These are phyloP conservation scores for Aristolochia contorta DNA, from an alignment of 164 flowering plant species.

Conservation along the genomic window DNA sequence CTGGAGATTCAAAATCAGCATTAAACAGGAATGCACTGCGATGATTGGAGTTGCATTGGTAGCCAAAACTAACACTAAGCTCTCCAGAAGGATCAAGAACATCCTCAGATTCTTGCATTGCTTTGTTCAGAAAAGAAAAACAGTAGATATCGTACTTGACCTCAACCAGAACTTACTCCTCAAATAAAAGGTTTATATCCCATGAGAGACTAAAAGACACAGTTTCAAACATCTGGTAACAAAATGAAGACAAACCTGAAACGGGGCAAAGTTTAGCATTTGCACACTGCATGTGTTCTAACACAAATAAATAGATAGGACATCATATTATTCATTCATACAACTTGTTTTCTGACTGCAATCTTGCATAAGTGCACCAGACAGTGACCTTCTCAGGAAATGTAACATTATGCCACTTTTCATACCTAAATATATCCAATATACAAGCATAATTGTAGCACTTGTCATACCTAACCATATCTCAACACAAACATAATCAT, in stretches of 20 bases:
- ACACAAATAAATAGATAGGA: background rate
- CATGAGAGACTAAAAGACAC: constrained; percentile 5
- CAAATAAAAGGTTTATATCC: constrained; percentile 2
- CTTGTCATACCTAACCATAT: too few relatives aligned
- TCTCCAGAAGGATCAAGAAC: constrained; percentile 11
- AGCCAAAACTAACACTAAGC: constrained; percentile 26
- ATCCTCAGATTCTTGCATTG: constrained; percentile 11
- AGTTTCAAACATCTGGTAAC: constrained; percentile 12
- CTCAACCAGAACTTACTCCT: constrained; percentile 5
- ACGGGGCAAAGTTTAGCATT: background rate
- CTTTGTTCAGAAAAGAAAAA: constrained; percentile 1
- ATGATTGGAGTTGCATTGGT: constrained; percentile 15
- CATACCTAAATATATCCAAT: background rate
- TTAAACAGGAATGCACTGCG: constrained; percentile 3
- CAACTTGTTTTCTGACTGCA: background rate
- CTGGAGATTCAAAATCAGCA: constrained; percentile 9
- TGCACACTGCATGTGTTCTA: background rate
- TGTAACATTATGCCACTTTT: background rate
- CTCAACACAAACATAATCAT: too few relatives aligned
- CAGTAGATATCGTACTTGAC: constrained; percentile 1
- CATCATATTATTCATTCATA: background rate
- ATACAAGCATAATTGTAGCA: too few relatives aligned
- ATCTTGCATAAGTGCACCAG: background rate
- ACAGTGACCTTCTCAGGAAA: background rate
- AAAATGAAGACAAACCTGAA: constrained; percentile 10